A percentile compares a stretch with the other conserved stretches of the same genome.
phyloP scores from a whole-genome alignment of 306 rosid species.

The Albizia julibrissin region DNA sequence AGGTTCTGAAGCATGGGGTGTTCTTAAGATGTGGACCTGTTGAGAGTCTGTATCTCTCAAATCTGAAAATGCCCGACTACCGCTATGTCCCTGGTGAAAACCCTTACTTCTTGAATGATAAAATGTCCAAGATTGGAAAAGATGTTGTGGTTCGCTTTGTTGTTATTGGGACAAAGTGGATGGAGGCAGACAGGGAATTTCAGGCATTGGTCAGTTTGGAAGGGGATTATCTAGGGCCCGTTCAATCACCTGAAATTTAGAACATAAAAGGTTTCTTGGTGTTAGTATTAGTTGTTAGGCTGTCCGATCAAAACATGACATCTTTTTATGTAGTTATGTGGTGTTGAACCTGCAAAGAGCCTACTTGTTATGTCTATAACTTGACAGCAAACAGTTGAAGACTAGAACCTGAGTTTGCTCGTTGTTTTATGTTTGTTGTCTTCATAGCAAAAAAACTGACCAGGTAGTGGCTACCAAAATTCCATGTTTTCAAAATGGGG shows the following conservation, averaged over 20 bases:
- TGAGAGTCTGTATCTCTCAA: conserved; percentile 70
- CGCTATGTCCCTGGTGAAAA: conserved; percentile 66
- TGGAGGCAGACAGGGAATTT: conserved; percentile 85
- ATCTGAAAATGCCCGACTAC: conserved; percentile 74
- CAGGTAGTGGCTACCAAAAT: not conserved
- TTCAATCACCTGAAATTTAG: conserved; percentile 44
- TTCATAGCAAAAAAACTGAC: not conserved
- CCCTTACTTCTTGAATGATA: conserved; percentile 65
- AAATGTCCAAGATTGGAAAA: conserved; percentile 62
- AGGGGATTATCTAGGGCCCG: conserved; percentile 82
- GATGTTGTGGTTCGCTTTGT: conserved; percentile 61
- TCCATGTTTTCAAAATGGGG: too few species aligned
- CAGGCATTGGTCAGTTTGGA: conserved; percentile 87
- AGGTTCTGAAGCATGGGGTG: conserved; percentile 86
- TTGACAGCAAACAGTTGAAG: not conserved
- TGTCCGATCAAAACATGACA: not conserved
- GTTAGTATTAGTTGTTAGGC: not conserved
- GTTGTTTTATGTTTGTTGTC: not conserved
- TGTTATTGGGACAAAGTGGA: conserved; percentile 87
- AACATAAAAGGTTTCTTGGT: not conserved
- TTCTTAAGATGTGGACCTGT: conserved; percentile 82
- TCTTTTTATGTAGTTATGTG: not conserved
- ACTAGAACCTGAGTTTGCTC: not conserved
- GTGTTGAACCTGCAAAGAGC: not conserved
- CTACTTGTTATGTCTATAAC: not conserved